Percentiles rank a stretch among this genome's conserved stretches.
Evolutionary conservation across 2,329 filamentous ascomycete species (phyloP).

Genomic region (Raffaelea ambrosiae): DNA sequence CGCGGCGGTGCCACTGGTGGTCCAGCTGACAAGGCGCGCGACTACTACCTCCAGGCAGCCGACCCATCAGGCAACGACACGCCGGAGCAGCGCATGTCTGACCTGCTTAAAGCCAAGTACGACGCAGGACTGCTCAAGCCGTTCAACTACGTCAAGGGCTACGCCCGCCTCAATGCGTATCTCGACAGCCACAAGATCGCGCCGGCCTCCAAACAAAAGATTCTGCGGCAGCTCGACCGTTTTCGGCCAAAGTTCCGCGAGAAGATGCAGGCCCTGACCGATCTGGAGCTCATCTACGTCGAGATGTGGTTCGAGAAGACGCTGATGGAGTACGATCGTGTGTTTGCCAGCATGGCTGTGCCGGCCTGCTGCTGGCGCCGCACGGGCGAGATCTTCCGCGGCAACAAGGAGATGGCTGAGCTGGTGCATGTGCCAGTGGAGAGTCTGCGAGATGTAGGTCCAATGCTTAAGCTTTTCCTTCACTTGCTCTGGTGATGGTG

Average conservation of each 20-base stretch:
- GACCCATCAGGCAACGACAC: constrained; percentile 80
- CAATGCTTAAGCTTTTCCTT: neutral
- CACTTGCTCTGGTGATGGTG: constrained; percentile 4
- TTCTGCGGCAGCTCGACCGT: constrained; percentile 80
- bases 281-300: constrained; percentile 88
- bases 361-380: constrained; percentile 95
- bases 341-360: constrained; percentile 98
- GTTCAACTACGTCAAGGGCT: constrained; percentile 98
- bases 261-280: constrained; percentile 83
- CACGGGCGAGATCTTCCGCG: constrained; percentile 93
- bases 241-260: constrained; percentile 95
- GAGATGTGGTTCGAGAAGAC: constrained; percentile 99
- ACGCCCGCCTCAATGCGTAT: constrained; percentile 80
- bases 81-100: constrained; percentile 91
- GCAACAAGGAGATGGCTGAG: constrained; percentile 98
- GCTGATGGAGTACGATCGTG: constrained; percentile 94
- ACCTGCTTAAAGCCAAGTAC: constrained; percentile 89
- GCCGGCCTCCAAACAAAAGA: constrained; percentile 76
- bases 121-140: constrained; percentile 90
- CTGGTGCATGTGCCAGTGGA: constrained; percentile 90
- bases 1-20: neutral
- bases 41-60: constrained; percentile 95
- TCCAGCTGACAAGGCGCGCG: constrained; percentile 63
- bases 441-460: constrained; percentile 68
- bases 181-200: constrained; percentile 78